phyloP scores from a whole-genome alignment of 805 yeast genomes.

The Candida tibetensis region DNA sequence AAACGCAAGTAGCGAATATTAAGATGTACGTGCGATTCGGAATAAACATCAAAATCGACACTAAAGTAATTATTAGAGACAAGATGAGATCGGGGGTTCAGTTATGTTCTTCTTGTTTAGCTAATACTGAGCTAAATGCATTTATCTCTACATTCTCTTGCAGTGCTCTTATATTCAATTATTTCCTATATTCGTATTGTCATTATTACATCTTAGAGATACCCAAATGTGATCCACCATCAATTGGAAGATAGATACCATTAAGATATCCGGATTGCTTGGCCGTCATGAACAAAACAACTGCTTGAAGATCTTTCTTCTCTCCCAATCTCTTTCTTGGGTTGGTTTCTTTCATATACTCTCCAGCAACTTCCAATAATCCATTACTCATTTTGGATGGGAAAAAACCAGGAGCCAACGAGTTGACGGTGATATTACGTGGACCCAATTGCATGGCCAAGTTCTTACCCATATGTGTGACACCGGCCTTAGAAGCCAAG shows the following conservation, averaged over 20 bases:
- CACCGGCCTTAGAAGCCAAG: conserved; percentile 72
- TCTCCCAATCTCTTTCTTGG: conserved; percentile 65
- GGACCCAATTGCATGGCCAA: conserved; percentile 68
- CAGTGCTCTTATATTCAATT: too few relatives aligned
- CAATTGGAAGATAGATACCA: conserved; percentile 66
- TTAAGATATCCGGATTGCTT: conserved; percentile 60
- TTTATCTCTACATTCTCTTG: too few relatives aligned
- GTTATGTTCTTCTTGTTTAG: too few relatives aligned
- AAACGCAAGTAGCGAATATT: too few relatives aligned
- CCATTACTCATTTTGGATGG: conserved; percentile 75
- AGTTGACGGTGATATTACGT: conserved; percentile 62
- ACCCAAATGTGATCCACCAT: conserved; percentile 60
- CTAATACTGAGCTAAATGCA: too few relatives aligned
- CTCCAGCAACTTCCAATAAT: conserved; percentile 50
- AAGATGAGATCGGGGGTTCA: too few relatives aligned
- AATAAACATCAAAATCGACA: too few relatives aligned
- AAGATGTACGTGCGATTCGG: too few relatives aligned
- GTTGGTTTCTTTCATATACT: conserved; percentile 44
- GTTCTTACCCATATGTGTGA: conserved; percentile 61
- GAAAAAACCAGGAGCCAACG: conserved; percentile 75
- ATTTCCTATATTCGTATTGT: too few relatives aligned
- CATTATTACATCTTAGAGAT: conserved; percentile 7
- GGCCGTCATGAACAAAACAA: conserved; percentile 52
- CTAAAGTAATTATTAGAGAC: too few relatives aligned
- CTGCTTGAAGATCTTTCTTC: conserved; percentile 56